Percentiles rank a stretch among this genome's conserved stretches.
Evolutionary conservation across 2,329 filamentous ascomycete genomes (phyloP).

Genomic region (Trichoderma asperellum): DNA sequence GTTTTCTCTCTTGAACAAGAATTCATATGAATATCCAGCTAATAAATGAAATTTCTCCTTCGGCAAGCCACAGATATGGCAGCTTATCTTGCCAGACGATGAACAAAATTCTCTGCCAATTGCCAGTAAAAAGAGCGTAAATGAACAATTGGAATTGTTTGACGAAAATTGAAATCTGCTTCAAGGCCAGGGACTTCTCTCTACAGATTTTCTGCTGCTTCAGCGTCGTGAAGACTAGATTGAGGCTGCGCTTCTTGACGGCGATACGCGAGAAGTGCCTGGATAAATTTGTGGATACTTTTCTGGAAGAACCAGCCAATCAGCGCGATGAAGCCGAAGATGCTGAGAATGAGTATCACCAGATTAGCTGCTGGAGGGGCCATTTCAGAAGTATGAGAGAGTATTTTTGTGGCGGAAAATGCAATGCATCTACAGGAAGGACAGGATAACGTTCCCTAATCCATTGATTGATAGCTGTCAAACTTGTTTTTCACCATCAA

Average conservation of each 20-base stretch:
- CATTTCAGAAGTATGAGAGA: conserved; percentile 32
- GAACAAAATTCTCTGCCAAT: not conserved
- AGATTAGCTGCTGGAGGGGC: conserved; percentile 35
- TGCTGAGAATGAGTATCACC: conserved; percentile 21
- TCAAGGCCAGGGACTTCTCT: not conserved
- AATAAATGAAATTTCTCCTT: not conserved
- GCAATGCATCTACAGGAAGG: not conserved
- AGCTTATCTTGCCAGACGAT: not conserved
- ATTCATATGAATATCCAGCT: not conserved
- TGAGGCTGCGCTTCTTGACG: conserved; percentile 12
- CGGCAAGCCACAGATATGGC: not conserved
- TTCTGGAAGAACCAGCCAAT: conserved; percentile 40
- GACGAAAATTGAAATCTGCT: not conserved
- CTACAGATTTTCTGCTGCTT: conserved; percentile 2
- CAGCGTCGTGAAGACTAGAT: not conserved
- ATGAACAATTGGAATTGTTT: not conserved
- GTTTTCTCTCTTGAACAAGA: not conserved
- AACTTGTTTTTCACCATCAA: not conserved
- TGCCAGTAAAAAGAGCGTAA: not conserved
- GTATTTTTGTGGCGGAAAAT: not conserved
- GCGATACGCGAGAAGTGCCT: conserved; percentile 33
- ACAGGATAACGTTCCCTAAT: not conserved
- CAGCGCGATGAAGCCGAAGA: conserved; percentile 38
- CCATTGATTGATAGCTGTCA: not conserved
- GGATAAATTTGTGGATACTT: conserved; percentile 39